These are phyloP conservation scores for Penicillium egyptiacum DNA, from an alignment of 495 filamentous ascomycete genomes.

Conservation along the genomic window DNA sequence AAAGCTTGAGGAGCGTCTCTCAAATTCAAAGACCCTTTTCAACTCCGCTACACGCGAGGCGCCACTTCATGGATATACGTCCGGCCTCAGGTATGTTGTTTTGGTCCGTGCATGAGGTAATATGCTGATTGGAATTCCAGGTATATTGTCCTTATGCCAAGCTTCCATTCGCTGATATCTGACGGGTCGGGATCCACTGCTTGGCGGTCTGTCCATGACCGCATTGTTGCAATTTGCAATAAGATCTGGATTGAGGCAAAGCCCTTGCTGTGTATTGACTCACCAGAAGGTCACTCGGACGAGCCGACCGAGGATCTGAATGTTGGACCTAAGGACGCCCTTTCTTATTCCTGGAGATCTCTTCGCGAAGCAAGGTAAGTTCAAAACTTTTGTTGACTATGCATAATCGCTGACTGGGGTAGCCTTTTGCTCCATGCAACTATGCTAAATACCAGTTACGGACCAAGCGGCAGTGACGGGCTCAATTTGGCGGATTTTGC, in stretches of 20 bases:
- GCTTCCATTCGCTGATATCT: slow-evolving; percentile 39
- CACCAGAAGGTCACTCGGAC: slow-evolving; percentile 83
- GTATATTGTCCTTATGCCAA: slow-evolving; percentile 44
- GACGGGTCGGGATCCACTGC: slow-evolving; percentile 12
- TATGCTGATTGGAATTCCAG: slow-evolving; percentile 32
- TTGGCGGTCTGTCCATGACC: slow-evolving; percentile 52
- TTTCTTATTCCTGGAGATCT: slow-evolving; percentile 92
- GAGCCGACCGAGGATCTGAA: slow-evolving; percentile 68
- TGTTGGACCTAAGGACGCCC: slow-evolving; percentile 73
- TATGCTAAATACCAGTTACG: slow-evolving; percentile 39
- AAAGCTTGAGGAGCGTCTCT: slow-evolving; percentile 57
- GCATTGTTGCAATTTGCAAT: slow-evolving; percentile 56
- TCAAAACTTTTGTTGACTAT: background rate
- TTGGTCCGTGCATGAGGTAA: background rate
- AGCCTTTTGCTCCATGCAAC: slow-evolving; percentile 54
- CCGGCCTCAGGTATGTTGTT: slow-evolving; percentile 56
- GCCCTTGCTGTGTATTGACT: slow-evolving; percentile 80
- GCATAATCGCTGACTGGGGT: slow-evolving; percentile 38
- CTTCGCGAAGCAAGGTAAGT: slow-evolving; percentile 84
- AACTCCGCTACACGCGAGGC: slow-evolving; percentile 60
- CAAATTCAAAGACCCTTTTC: slow-evolving; percentile 55
- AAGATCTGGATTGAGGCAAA: slow-evolving; percentile 73
- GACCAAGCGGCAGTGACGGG: slow-evolving; percentile 32
- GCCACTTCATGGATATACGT: slow-evolving; percentile 70
- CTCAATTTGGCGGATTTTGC: slow-evolving; percentile 42